Percentiles rank a stretch among this genome's conserved stretches.
These are phyloP conservation scores for Colletotrichum sp. DNA, from an alignment of 2,329 filamentous ascomycete species.

Conservation along the genomic window DNA sequence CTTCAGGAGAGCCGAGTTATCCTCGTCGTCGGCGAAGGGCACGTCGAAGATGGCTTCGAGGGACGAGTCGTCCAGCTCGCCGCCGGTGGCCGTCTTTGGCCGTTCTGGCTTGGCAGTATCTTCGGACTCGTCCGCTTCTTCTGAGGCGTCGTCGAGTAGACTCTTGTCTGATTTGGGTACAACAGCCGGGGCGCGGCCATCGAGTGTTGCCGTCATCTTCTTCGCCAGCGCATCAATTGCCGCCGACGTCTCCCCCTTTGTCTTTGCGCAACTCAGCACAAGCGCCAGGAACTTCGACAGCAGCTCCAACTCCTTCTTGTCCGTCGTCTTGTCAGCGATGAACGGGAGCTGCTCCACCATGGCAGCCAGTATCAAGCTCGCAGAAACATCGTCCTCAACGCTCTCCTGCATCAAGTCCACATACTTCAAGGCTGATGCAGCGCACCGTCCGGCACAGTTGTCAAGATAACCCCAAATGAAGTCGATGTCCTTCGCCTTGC, in stretches of 20 bases:
- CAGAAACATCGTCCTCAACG: constrained; percentile 31
- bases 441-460: constrained; percentile 79
- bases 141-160: background rate
- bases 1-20: constrained; percentile 58
- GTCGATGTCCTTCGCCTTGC: constrained; percentile 35
- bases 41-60: constrained; percentile 59
- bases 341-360: constrained; percentile 83
- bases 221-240: constrained; percentile 33
- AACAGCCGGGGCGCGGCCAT: background rate
- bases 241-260: constrained; percentile 48
- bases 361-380: constrained; percentile 72
- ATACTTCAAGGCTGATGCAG: constrained; percentile 81
- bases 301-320: constrained; percentile 44
- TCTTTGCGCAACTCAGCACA: constrained; percentile 60
- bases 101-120: background rate
- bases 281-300: constrained; percentile 64
- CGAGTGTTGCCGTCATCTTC: constrained; percentile 26
- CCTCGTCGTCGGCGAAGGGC: constrained; percentile 50
- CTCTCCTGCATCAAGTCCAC: constrained; percentile 71
- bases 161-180: background rate
- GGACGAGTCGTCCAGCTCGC: constrained; percentile 40
- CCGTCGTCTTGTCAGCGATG: constrained; percentile 53
- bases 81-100: background rate
- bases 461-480: constrained; percentile 76
- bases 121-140: background rate